These are phyloP conservation scores for Backusella mclennaniae DNA, from an alignment of 192 early-diverging fungal genomes.

Conservation along the genomic window DNA sequence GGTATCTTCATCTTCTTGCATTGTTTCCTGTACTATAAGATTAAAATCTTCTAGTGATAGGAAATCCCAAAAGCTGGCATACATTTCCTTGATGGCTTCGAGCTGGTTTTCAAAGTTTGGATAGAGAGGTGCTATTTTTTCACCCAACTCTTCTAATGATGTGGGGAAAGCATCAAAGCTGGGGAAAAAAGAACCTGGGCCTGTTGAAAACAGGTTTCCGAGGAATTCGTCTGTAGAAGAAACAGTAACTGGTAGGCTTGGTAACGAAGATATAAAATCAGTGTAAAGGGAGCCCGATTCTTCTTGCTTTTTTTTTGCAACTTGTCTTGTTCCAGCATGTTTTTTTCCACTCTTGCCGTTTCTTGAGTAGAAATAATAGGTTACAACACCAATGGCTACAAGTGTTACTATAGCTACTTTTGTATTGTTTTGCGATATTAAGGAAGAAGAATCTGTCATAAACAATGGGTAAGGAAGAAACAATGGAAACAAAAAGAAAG, in stretches of 20 bases:
- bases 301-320: background rate
- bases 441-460: background rate
- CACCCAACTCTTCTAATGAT: constrained; percentile 11
- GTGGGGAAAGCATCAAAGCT: background rate
- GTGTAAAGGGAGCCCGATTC: background rate
- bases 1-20: background rate
- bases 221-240: background rate
- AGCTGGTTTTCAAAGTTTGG: constrained; percentile 11
- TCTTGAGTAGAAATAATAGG: background rate
- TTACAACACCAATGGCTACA: background rate
- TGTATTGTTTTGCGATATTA: background rate
- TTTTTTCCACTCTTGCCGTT: background rate
- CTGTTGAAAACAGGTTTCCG: background rate
- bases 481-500: background rate
- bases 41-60: constrained; percentile 15
- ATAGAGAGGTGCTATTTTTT: constrained; percentile 10
- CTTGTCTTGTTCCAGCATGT: background rate
- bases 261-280: background rate
- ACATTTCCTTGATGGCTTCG: constrained; percentile 17
- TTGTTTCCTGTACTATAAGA: constrained; percentile 12
- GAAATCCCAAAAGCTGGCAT: constrained; percentile 5
- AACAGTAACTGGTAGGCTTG: background rate
- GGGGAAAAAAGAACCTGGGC: background rate
- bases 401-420: background rate
- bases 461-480: background rate